These are phyloP conservation scores for Bruguiera gymnorhiza DNA, from an alignment of 345 rosid genomes.

Conservation along the genomic window DNA sequence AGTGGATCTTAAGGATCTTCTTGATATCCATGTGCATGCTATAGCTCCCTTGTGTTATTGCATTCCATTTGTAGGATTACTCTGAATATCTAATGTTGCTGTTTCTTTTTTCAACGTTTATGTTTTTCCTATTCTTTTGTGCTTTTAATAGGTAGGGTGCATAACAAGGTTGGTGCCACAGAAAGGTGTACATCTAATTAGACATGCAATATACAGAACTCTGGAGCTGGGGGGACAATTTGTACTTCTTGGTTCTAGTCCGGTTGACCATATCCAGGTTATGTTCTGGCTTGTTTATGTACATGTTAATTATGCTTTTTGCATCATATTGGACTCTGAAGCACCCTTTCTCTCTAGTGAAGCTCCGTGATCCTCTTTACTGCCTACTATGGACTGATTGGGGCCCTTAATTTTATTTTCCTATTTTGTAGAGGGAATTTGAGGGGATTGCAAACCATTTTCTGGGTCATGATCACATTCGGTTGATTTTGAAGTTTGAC, in stretches of 20 bases:
- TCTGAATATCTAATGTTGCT: neutral
- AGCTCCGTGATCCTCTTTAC: neutral
- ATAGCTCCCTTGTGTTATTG: neutral
- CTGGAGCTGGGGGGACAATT: conserved; percentile 95
- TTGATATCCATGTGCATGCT: neutral
- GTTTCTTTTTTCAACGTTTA: neutral
- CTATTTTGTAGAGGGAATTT: conserved; percentile 66
- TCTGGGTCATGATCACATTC: conserved; percentile 57
- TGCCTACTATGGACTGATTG: neutral
- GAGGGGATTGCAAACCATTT: conserved; percentile 79
- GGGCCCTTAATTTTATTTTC: neutral
- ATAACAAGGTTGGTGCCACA: conserved; percentile 96
- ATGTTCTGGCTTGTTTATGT: neutral
- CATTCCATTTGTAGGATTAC: neutral
- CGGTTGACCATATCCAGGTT: conserved; percentile 90
- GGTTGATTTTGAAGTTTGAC: conserved; percentile 78
- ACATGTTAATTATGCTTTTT: neutral
- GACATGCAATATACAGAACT: conserved; percentile 87
- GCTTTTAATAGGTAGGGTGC: conserved; percentile 71
- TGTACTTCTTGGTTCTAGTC: conserved; percentile 95
- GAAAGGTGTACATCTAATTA: conserved; percentile 93
- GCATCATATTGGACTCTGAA: neutral
- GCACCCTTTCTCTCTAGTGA: neutral
- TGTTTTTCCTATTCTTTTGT: neutral
- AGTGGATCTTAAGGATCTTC: neutral